Evolutionary conservation across 2,329 filamentous ascomycete genomes (phyloP), one percentile per base, ranked within the genome.

Genomic region (Clonostachys chloroleuca): DNA sequence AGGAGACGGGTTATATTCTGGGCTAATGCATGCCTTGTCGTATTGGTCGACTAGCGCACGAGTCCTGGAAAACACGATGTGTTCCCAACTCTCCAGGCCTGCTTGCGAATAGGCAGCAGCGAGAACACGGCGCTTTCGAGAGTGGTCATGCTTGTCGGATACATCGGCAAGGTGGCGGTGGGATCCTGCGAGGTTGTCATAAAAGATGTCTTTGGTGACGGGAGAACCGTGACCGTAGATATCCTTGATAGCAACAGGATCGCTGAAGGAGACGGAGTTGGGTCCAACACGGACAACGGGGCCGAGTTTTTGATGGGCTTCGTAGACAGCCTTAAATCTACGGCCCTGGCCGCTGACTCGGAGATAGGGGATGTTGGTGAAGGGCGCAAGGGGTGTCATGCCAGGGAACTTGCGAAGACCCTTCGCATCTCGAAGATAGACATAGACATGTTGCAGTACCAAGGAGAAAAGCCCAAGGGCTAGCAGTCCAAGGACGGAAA

Each of bases 151-250:
- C 60, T 74, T 75, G 54, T 80, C 73, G 9, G 74, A 55, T 4
- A 76, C 74, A 55, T 80, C 75, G 33, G 74, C 74, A 5, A 80
- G 68, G 48, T 80, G 72, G 52, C 61, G 72, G 55, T 80, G 75
- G 0, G 69, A 67, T 3, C 75, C 74, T 1, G 74, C 62, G 1
- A 68, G 63, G 24, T 69, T 56, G 10, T 63, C 51, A 48, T 79
- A 79, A n/a, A 68, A 69, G 3, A 60, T 60, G 18, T 76, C 76
- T 54, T 80, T 80, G 39, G 61, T 66, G 52, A 73, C 78, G 30
- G 67, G 68, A 4, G 76, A 72, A 41, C 70, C 70, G 50, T 79
- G 75, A 24, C 58, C 59, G 43, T 71, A 52, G 64, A 80, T 47
- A 69, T 58, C 52, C 17, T 57, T 59, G 39, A 61, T 54, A 16